phyloP scores from a whole-genome alignment of 768 basidiomycete genomes.

The Termitomyces sp. region DNA sequence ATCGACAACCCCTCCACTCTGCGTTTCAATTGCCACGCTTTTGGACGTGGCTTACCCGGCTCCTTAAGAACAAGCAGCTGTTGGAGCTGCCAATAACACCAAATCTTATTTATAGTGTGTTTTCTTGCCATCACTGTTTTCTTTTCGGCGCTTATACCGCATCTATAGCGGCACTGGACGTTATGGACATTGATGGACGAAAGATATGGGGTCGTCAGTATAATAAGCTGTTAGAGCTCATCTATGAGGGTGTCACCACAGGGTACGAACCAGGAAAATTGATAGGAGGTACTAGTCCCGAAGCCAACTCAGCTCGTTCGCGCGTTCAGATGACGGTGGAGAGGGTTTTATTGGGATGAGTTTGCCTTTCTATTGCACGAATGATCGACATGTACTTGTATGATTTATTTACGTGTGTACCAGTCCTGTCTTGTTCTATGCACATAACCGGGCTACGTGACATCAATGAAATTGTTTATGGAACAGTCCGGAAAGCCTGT shows the following conservation, averaged over 20 bases:
- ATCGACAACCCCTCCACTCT: conserved; percentile 34
- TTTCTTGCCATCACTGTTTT: not conserved
- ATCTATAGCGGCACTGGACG: conserved; percentile 59
- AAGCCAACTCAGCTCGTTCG: conserved; percentile 58
- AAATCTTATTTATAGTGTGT: conserved; percentile 63
- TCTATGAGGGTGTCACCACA: conserved; percentile 57
- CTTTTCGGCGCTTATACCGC: conserved; percentile 5
- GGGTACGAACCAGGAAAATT: conserved; percentile 42
- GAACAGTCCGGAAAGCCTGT: not conserved
- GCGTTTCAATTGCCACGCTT: conserved; percentile 58
- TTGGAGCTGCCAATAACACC: conserved; percentile 56
- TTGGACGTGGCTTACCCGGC: conserved; percentile 70
- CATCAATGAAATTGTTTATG: not conserved
- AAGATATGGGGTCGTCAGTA: conserved; percentile 75
- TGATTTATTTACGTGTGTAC: not conserved
- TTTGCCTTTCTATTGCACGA: not conserved
- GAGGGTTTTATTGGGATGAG: conserved; percentile 28
- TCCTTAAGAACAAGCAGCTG: conserved; percentile 46
- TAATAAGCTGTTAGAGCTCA: conserved; percentile 61
- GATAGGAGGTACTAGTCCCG: conserved; percentile 56
- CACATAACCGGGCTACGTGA: too few species aligned
- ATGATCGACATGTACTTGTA: not conserved
- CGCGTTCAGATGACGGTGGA: conserved; percentile 65
- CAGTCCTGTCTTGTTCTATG: too few species aligned
- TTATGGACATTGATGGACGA: conserved; percentile 55